Evolutionary conservation across 257 asterid species (phyloP).

Genomic region (Handroanthus guayacan): DNA sequence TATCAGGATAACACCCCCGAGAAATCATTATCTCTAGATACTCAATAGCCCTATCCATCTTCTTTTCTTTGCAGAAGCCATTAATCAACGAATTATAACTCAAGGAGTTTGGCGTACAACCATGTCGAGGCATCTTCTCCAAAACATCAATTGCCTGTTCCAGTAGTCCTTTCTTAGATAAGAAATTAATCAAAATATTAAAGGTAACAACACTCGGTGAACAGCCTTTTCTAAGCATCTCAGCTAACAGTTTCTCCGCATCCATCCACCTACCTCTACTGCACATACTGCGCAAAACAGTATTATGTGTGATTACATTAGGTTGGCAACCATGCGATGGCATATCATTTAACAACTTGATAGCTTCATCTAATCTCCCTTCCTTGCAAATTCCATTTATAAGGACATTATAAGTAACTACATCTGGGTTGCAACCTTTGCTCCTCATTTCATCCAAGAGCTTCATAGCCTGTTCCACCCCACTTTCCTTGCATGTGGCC

Average conservation of each 20-base stretch:
- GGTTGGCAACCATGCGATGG: constrained; percentile 79
- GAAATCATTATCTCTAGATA: constrained; percentile 83
- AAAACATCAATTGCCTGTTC: constrained; percentile 78
- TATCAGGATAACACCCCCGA: constrained; percentile 86
- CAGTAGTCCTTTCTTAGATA: constrained; percentile 71
- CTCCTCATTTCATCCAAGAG: constrained; percentile 81
- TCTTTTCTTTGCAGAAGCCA: constrained; percentile 87
- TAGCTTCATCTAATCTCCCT: constrained; percentile 82
- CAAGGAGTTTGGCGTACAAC: constrained; percentile 79
- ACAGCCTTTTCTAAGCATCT: constrained; percentile 80
- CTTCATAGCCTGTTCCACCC: constrained; percentile 78
- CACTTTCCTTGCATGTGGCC: constrained; percentile 76
- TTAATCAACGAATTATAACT: constrained; percentile 89
- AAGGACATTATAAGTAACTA: constrained; percentile 85
- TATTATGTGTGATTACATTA: constrained; percentile 80
- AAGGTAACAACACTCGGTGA: constrained; percentile 88
- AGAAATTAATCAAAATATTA: constrained; percentile 80
- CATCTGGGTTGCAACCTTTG: constrained; percentile 82
- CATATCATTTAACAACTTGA: constrained; percentile 71
- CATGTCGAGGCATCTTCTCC: constrained; percentile 81
- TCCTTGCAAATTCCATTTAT: constrained; percentile 83
- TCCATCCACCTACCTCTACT: constrained; percentile 90
- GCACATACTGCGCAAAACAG: constrained; percentile 84
- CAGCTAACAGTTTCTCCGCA: constrained; percentile 76
- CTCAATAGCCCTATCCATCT: constrained; percentile 85